Evolutionary conservation across 192 early-diverging fungal species (phyloP).

Genomic region (Kappamyces sp.): DNA sequence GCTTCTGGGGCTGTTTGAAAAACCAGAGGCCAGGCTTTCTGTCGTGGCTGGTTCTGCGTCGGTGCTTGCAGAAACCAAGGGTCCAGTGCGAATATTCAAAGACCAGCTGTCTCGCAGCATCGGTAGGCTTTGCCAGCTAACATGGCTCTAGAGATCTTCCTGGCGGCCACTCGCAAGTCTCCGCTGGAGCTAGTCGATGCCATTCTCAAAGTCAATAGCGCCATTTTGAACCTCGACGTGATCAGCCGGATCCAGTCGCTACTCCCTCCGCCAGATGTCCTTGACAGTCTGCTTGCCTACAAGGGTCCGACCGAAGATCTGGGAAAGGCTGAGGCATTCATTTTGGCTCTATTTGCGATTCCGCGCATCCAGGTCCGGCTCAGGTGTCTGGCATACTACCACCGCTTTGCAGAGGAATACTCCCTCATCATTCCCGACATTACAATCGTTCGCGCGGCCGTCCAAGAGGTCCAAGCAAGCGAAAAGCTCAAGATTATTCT

Average conservation of each 20-base stretch:
- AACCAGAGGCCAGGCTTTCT: too few relatives aligned
- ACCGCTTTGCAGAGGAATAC: slow-evolving; percentile 36
- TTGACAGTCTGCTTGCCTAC: slow-evolving; percentile 35
- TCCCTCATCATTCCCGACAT: slow-evolving; percentile 36
- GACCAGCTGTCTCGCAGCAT: too few relatives aligned
- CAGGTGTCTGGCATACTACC: slow-evolving; percentile 32
- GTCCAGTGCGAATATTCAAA: too few relatives aligned
- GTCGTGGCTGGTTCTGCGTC: too few relatives aligned
- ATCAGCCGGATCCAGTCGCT: slow-evolving; percentile 25
- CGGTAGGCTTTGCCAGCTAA: too few relatives aligned
- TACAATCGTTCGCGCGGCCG: slow-evolving; percentile 30
- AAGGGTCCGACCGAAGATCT: slow-evolving; percentile 36
- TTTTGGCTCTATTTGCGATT: slow-evolving; percentile 30
- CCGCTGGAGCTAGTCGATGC: too few relatives aligned
- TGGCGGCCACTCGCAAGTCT: too few relatives aligned
- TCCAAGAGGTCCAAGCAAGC: slow-evolving; percentile 27
- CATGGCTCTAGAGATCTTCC: too few relatives aligned
- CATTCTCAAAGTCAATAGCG: slow-evolving; percentile 29
- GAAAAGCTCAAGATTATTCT: slow-evolving; percentile 24
- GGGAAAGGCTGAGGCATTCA: slow-evolving; percentile 39
- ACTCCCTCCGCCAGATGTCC: slow-evolving; percentile 35
- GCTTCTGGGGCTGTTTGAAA: too few relatives aligned
- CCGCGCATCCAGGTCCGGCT: slow-evolving; percentile 34
- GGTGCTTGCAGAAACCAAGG: too few relatives aligned
- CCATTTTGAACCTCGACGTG: slow-evolving; percentile 31